Evolutionary conservation across 2,329 filamentous ascomycete genomes (phyloP).

Genomic region (Venturia aucupariae): DNA sequence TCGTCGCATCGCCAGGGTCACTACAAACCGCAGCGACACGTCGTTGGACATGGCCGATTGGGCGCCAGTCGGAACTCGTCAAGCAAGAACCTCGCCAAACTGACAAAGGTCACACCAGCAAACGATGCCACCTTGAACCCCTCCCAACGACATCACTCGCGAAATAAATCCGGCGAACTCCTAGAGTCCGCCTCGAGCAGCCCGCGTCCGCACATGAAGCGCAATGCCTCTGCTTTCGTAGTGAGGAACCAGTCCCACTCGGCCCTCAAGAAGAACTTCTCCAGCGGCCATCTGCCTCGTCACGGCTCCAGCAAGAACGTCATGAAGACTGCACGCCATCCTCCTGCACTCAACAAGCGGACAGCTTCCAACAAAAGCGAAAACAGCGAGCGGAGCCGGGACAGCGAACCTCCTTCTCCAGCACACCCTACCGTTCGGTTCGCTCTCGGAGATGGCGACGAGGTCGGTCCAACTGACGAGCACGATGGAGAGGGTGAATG

Average conservation of each 20-base stretch:
- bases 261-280: constrained; percentile 33
- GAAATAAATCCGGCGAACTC: constrained; percentile 28
- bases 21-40: constrained; percentile 12
- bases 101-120: constrained; percentile 26
- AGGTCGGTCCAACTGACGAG: constrained; percentile 20
- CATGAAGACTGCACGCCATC: constrained; percentile 27
- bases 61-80: constrained; percentile 29
- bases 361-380: constrained; percentile 24
- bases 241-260: constrained; percentile 25
- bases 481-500: constrained; percentile 25
- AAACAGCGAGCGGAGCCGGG: constrained; percentile 19
- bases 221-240: constrained; percentile 33
- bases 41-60: constrained; percentile 24
- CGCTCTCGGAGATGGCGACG: constrained; percentile 26
- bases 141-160: constrained; percentile 23
- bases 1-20: constrained; percentile 8
- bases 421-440: constrained; percentile 33
- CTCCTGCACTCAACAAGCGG: constrained; percentile 20
- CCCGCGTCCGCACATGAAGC: constrained; percentile 30
- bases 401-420: constrained; percentile 26
- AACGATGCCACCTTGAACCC: constrained; percentile 11
- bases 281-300: constrained; percentile 37
- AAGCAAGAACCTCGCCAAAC: constrained; percentile 35
- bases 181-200: constrained; percentile 25
- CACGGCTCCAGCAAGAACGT: constrained; percentile 31